Evolutionary conservation across 768 basidiomycete species (phyloP), one percentile per base, ranked within the genome.

Genomic region (Cystoderma amianthinum): DNA sequence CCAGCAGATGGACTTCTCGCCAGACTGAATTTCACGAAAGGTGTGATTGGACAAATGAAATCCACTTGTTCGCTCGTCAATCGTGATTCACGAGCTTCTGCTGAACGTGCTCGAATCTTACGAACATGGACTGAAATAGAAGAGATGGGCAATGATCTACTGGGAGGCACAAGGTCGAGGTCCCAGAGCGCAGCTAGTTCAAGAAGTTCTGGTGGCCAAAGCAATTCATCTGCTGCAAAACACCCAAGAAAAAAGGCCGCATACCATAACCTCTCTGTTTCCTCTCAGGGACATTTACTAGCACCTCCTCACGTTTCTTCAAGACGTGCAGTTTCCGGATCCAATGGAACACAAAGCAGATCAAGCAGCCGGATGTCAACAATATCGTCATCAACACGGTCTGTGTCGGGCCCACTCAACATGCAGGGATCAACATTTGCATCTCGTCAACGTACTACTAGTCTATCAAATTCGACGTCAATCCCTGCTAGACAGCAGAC

Each of bases 81-180:
- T 2, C 65, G 78, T 43, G 90, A 93, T 60, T 44, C 59, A 16
- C 74, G 89, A 25, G 81, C 78, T 5, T 54, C 61, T 13, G 57
- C 68, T 4, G 88, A 93, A 55, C 66, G 70, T 34, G 63, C 68
- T 4, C 76, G 89, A n/a, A 64, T 90, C 30, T 62, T 76, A 32
- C 88, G 91, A 58, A 85, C 86, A 1, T 92, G 85, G 85, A 58
- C 55, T 16, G 90, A 94, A 61, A 63, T 93, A 32, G 74, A 80
- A 48, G 85, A 88, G 15, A 92, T 93, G 89, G 79, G 71, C 25
- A 69, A 68, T 34, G 89, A 92, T 45, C 72, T 74, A 28, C 60
- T 87, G 11, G 61, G 56, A 23, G 80, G 76, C 10, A 73, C 62
- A 47, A 79, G 71, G 48, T 85, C 85, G 35, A 70, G 85, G 20